A percentile compares a stretch with the other conserved stretches of the same genome.
These are phyloP conservation scores for Poa annua DNA, from an alignment of 176 grass and related monocot species.

Conservation along the genomic window DNA sequence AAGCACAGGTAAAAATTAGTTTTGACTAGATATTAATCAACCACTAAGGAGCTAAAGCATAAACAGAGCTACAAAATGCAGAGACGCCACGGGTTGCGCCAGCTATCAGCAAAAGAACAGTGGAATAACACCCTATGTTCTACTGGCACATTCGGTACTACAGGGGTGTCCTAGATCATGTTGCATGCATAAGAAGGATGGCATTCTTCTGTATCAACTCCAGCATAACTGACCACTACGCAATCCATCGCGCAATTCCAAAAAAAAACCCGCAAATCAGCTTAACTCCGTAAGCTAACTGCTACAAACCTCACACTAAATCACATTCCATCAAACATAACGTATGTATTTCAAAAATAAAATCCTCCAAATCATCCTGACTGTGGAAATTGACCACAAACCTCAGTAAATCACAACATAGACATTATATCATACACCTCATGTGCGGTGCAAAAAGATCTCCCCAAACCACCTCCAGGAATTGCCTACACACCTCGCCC, in stretches of 20 bases:
- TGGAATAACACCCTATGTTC: neutral
- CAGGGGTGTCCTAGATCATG: neutral
- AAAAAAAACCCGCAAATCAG: neutral
- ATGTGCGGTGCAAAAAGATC: neutral
- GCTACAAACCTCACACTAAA: neutral
- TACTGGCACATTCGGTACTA: neutral
- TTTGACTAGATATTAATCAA: neutral
- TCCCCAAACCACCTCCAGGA: neutral
- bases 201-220: neutral
- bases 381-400: neutral
- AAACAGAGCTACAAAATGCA: slow-evolving; percentile 19
- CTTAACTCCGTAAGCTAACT: neutral
- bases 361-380: neutral
- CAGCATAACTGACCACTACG: neutral
- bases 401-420: neutral
- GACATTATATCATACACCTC: neutral
- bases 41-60: neutral
- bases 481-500: neutral
- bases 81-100: neutral
- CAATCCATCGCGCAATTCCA: neutral
- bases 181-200: neutral
- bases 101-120: neutral
- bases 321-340: slow-evolving; percentile 18
- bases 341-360: neutral
- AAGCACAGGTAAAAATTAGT: neutral